These are phyloP conservation scores for Dothiorella sarmentorum DNA, from an alignment of 2,329 filamentous ascomycete genomes.

Conservation along the genomic window DNA sequence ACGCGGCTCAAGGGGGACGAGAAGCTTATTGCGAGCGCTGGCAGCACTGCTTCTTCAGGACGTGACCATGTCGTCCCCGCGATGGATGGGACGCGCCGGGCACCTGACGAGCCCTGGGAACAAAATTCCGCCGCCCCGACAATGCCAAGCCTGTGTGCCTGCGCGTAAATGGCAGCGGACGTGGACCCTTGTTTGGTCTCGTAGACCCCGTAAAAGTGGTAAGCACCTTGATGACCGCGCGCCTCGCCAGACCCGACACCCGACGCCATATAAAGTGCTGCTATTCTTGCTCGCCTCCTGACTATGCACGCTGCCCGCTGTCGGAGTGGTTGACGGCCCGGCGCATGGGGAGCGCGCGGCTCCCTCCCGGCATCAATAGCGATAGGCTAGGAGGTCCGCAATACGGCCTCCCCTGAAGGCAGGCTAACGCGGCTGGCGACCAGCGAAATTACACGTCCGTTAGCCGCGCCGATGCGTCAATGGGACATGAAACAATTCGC, in stretches of 20 bases:
- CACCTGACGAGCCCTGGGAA: no score
- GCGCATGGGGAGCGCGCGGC: background rate
- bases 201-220: no score
- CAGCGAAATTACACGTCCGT: slow-evolving; percentile 6
- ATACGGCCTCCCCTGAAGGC: slow-evolving; percentile 1
- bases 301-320: background rate
- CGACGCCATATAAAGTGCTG: background rate
- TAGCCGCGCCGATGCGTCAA: slow-evolving; percentile 12
- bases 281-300: background rate
- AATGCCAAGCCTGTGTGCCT: no score
- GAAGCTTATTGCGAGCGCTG: slow-evolving; percentile 12
- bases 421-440: slow-evolving; percentile 1
- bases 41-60: slow-evolving; percentile 11
- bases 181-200: no score
- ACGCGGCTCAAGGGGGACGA: slow-evolving; percentile 3
- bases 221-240: no score
- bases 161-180: background rate
- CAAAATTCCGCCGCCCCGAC: background rate
- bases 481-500: slow-evolving; percentile 13
- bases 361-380: background rate
- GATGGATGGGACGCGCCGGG: background rate
- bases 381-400: slow-evolving; percentile 1
- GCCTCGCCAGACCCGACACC: background rate
- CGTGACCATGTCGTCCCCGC: slow-evolving; percentile 9
- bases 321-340: background rate